These are phyloP conservation scores for Dacryopinax primogenitus DNA, from an alignment of 768 basidiomycete genomes.

Conservation along the genomic window DNA sequence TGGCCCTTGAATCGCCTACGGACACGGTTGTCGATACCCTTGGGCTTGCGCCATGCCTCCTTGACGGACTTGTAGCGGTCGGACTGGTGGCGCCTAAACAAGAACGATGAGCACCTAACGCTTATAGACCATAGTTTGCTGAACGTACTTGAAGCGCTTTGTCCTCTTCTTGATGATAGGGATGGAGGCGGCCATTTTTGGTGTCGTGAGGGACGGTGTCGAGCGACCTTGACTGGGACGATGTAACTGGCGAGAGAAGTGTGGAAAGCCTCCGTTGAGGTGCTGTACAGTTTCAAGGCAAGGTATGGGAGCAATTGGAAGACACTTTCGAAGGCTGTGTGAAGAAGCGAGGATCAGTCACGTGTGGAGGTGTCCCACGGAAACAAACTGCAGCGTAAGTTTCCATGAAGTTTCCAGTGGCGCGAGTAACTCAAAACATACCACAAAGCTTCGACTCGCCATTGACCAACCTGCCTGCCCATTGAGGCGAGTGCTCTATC, in stretches of 20 bases:
- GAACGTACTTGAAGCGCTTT: constrained; percentile 74
- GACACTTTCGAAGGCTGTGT: not conserved
- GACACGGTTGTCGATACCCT: constrained; percentile 99
- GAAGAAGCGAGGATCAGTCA: not conserved
- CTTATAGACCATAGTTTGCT: constrained; percentile 11
- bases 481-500: not conserved
- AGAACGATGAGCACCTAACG: not conserved
- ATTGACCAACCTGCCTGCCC: not conserved
- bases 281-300: not conserved
- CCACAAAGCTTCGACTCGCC: constrained; percentile 4
- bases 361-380: not conserved
- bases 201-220: constrained; percentile 3
- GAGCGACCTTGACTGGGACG: not conserved
- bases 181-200: constrained; percentile 37
- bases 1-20: constrained; percentile 92
- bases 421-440: constrained; percentile 1
- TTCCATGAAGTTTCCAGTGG: constrained; percentile 5
- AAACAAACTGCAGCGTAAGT: not conserved
- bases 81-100: constrained; percentile 83
- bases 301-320: not conserved
- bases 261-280: not conserved
- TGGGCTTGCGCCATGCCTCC: constrained; percentile 99
- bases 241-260: not conserved
- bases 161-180: constrained; percentile 95
- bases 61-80: constrained; percentile 95